A percentile compares a stretch with the other conserved stretches of the same genome.
Evolutionary conservation across 2,329 filamentous ascomycete species (phyloP).

Genomic region (Penicillium sp.): DNA sequence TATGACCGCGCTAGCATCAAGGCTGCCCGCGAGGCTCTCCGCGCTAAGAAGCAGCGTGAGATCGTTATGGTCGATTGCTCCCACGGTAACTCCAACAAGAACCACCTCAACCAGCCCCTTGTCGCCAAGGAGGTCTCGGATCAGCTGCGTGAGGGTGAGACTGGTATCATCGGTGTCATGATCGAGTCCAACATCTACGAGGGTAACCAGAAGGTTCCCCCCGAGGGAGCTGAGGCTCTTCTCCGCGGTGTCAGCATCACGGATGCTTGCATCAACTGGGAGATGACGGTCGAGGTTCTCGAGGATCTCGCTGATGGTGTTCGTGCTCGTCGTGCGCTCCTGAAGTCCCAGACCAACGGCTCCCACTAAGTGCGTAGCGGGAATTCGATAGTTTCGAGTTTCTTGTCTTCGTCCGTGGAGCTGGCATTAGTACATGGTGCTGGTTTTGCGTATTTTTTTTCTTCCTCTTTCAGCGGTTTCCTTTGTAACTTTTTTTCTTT

Average conservation of each 20-base stretch:
- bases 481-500: constrained; percentile 9
- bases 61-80: constrained; percentile 99
- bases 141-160: constrained; percentile 84
- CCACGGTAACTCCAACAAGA: constrained; percentile 96
- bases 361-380: constrained; percentile 15
- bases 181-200: constrained; percentile 98
- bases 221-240: constrained; percentile 74
- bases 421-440: constrained; percentile 8
- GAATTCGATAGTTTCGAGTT: no score
- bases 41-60: constrained; percentile 79
- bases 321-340: constrained; percentile 65
- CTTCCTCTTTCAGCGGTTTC: constrained; percentile 13
- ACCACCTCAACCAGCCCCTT: constrained; percentile 96
- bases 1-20: constrained; percentile 84
- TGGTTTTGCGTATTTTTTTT: constrained; percentile 4
- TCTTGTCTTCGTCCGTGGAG: constrained; percentile 7
- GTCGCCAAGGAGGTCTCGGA: constrained; percentile 80
- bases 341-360: constrained; percentile 31
- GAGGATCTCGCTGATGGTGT: constrained; percentile 86
- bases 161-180: constrained; percentile 92
- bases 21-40: constrained; percentile 73
- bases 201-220: constrained; percentile 82
- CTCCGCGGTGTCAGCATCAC: constrained; percentile 94
- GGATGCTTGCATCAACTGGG: constrained; percentile 95
- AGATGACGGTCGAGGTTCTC: constrained; percentile 75